phyloP scores from a whole-genome alignment of 352 stramenopile genomes.

The Phytophthora pinifolia region DNA sequence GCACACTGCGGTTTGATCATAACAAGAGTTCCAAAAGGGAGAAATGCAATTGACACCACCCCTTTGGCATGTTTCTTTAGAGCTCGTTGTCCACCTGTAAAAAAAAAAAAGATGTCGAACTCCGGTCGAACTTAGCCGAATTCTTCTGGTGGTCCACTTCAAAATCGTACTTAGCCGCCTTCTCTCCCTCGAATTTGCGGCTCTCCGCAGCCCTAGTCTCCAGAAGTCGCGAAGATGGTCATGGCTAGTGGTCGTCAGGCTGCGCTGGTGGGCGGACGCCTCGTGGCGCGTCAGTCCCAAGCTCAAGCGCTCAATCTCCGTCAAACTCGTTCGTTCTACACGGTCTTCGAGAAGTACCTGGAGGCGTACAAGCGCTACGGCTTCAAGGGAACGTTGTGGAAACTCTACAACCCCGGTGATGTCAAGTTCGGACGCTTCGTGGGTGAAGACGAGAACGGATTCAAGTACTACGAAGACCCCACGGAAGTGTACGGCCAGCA shows the following conservation, averaged over 20 bases:
- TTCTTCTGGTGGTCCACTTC: no score
- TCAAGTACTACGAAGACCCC: constrained; percentile 88
- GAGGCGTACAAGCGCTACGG: constrained; percentile 83
- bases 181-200: constrained; percentile 14
- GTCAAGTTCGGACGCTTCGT: constrained; percentile 88
- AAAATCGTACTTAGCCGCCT: constrained; percentile 12
- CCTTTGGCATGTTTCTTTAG: no score
- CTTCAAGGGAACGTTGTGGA: constrained; percentile 81
- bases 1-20: no score
- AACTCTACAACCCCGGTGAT: constrained; percentile 87
- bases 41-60: no score
- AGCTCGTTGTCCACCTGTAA: no score
- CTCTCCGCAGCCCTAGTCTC: constrained; percentile 1
- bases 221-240: constrained; percentile 21
- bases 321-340: constrained; percentile 79
- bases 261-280: constrained; percentile 38
- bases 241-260: constrained; percentile 26
- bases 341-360: constrained; percentile 80
- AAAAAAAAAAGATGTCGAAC: no score
- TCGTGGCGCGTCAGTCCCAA: constrained; percentile 25
- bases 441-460: constrained; percentile 80
- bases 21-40: no score
- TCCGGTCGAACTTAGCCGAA: no score
- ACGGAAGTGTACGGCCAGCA: constrained; percentile 74
- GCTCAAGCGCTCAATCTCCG: neutral